These are phyloP conservation scores for Adenanthera pavonina DNA, from an alignment of 306 rosid genomes.

Conservation along the genomic window DNA sequence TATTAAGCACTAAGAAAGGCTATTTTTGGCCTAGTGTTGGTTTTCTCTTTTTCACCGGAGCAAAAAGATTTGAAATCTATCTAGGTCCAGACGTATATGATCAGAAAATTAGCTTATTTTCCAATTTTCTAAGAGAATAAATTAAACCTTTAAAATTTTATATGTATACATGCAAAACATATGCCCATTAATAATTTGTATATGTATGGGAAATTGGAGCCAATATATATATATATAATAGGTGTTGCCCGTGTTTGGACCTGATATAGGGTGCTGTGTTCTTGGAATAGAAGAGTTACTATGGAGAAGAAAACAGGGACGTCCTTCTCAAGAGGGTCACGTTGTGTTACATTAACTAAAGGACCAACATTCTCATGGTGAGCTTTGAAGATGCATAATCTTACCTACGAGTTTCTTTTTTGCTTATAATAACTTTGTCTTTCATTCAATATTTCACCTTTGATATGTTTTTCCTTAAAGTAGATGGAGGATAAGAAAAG, in stretches of 20 bases:
- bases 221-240: background rate
- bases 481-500: background rate
- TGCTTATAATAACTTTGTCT: background rate
- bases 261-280: conserved; percentile 39
- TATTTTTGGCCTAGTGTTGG: too few relatives aligned
- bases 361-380: conserved; percentile 74
- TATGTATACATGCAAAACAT: too few relatives aligned
- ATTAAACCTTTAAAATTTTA: too few relatives aligned
- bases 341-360: conserved; percentile 54
- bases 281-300: conserved; percentile 49
- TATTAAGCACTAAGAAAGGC: too few relatives aligned
- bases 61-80: too few relatives aligned
- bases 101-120: conserved; percentile 4
- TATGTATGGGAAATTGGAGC: conserved; percentile 19
- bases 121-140: conserved; percentile 19
- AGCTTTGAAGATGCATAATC: conserved; percentile 38
- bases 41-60: too few relatives aligned
- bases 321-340: conserved; percentile 71
- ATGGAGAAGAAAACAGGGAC: conserved; percentile 50
- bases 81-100: too few relatives aligned
- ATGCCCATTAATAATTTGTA: too few relatives aligned
- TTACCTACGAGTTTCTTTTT: background rate
- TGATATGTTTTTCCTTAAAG: background rate
- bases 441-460: conserved; percentile 16
- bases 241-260: conserved; percentile 35